Evolutionary conservation across 2,329 filamentous ascomycete species (phyloP).

Genomic region (Aquanectria penicillioides): DNA sequence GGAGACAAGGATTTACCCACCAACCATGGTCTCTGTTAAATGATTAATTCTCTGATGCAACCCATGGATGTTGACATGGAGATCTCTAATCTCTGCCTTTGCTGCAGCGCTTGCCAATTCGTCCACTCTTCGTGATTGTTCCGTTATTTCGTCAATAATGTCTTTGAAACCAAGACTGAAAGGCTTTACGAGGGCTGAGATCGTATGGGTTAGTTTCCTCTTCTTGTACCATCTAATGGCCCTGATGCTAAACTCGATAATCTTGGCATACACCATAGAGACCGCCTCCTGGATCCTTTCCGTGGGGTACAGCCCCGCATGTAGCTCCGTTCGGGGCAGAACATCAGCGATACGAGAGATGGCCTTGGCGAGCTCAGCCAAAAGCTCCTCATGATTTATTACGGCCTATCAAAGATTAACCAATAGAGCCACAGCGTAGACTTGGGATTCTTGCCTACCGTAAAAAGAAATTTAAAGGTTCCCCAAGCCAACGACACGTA

Average conservation of each 20-base stretch:
- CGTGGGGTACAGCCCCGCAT: neutral
- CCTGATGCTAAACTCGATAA: neutral
- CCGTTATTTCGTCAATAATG: neutral
- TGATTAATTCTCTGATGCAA: neutral
- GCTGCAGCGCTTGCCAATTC: neutral
- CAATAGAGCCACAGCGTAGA: neutral
- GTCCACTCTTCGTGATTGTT: neutral
- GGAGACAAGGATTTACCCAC: neutral
- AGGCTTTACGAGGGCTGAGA: neutral
- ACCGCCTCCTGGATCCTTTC: neutral
- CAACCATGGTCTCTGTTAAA: neutral
- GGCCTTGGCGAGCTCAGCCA: neutral
- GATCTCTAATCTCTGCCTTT: conserved; percentile 2
- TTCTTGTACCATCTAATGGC: neutral
- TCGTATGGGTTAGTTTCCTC: neutral
- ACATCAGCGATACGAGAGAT: neutral
- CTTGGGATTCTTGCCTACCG: neutral
- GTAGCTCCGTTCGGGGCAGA: neutral
- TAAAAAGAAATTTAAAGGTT: neutral
- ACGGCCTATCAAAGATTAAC: neutral
- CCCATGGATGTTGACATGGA: neutral
- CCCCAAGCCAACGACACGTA: neutral
- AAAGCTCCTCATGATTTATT: neutral
- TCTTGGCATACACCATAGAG: neutral
- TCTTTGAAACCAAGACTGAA: neutral